Evolutionary conservation across 2,329 filamentous ascomycete genomes (phyloP), one percentile per base, ranked within the genome.

Genomic region (Trichoderma breve): DNA sequence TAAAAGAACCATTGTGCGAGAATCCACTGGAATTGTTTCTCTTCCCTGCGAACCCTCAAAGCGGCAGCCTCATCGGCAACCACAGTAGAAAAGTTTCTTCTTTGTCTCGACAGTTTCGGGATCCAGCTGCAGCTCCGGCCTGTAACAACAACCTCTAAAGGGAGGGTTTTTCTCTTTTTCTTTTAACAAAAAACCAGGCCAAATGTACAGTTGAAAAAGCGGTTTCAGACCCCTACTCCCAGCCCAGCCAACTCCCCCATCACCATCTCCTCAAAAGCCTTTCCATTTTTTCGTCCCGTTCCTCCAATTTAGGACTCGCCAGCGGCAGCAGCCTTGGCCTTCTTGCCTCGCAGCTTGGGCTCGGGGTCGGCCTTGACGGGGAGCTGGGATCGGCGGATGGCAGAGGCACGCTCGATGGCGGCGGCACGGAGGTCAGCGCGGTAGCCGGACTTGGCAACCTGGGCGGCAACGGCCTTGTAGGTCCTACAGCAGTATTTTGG

Each of bases 391-490:
- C 88, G 87, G 84, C 91, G 92, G 87, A 97, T 89, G 80, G 94
- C 94, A 80, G 91, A 94, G 81, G 92, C 94, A 81, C 96, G 93
- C 84, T 94, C 87, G 80, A 98, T 91, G 79, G 95, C 95, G 80
- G 87, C 87, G 80, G 89, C 85, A 78, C 92, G 92, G 84, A 95
- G 88, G 82, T 95, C 93, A 79, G 88, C 80, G 79, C 93, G 93
- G 92, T 98, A 99, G 81, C 91, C 89, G 82, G 89, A 88, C 90
- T 94, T 94, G 83, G 94, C 92, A 79, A 91, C 90, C 83, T 88
- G 87, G 87, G 90, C 92, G 86, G 94, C 94, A 82, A 98, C 90
- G 79, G 89, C 88, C 87, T 92, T 93, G 91, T 95, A 98, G 86
- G 92, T 92, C 89, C 94, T 96, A 76, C 1, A 70, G 21, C 36